phyloP scores from a whole-genome alignment of 164 flowering plant species.

The Nymphaea colorata region DNA sequence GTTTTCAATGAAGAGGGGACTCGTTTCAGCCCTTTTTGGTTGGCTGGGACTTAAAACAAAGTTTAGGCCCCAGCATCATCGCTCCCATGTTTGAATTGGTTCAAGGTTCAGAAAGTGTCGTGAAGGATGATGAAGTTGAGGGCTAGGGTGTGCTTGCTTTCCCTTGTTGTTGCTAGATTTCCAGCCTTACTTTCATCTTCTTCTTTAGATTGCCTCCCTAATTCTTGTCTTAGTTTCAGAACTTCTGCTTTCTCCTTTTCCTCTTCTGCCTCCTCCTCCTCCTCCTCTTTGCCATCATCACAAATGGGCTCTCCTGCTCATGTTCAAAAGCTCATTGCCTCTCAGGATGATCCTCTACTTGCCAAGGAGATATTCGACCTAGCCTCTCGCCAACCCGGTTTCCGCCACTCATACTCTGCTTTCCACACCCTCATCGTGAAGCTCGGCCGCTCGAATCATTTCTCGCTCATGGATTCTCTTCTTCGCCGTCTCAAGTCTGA shows the following conservation, averaged over 20 bases:
- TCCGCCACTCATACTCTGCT: slow-evolving; percentile 56
- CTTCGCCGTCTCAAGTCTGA: slow-evolving; percentile 16
- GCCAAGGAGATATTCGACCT: slow-evolving; percentile 86
- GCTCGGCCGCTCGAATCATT: slow-evolving; percentile 52
- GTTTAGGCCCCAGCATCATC: no score
- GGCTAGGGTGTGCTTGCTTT: not conserved
- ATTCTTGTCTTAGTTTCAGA: not conserved
- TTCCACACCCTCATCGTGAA: slow-evolving; percentile 62
- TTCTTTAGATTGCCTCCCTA: not conserved
- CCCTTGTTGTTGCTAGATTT: not conserved
- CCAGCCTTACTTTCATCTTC: not conserved
- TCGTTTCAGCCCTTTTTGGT: no score
- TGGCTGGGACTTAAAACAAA: no score
- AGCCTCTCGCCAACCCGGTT: slow-evolving; percentile 57
- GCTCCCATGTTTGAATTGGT: no score
- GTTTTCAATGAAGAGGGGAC: no score
- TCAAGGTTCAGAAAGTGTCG: no score
- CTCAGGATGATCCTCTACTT: slow-evolving; percentile 56
- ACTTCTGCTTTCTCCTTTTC: not conserved
- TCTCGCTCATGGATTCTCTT: slow-evolving; percentile 44
- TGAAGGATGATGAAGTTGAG: not conserved
- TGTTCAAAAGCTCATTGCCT: slow-evolving; percentile 58
- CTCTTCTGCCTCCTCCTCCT: not conserved
- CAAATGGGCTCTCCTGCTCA: slow-evolving; percentile 42
- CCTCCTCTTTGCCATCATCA: not conserved